Base-by-base conservation (phyloP, 352 stramenopile species). In the Phytophthora pisi region DNA sequence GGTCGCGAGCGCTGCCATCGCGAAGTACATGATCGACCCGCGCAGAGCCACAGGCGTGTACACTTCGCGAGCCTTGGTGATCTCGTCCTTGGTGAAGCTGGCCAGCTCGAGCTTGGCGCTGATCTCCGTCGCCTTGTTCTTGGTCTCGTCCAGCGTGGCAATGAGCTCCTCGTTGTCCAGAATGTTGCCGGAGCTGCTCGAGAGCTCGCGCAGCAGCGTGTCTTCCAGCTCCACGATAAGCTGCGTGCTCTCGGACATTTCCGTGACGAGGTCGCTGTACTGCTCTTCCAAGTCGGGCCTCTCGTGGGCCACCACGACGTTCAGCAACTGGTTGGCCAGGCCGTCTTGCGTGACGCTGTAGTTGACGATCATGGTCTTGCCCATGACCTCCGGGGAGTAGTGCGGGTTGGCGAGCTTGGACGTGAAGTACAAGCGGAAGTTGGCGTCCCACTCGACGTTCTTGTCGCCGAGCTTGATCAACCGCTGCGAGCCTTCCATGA, bases 321-420 rank as follows among this genome's bases (percentile, higher is more conserved):
- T 98, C 1, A 98, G 68, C 16, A 98, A 81, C 59, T 98, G 95
- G 69, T 98, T 97, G 0, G 92, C 89, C 3, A 98, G 70, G 0
- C 95, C 95, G 34, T 95, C 82, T 54, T 97, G 89, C 0, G 95
- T 98, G 6, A 98, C 95, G 57, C 87, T 95, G 77, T 98, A 98
- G 77, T 98, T 98, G 57, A 98, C 94, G 47, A 98, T 97, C 92
- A 98, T 98, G 0, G 93, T 98, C 60, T 98, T 98, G 26, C 93
- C 91, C 94, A 98, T 98, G 31, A 98, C 90, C 73, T 98, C 95
- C 5, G 95, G 95, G 0, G 89, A 97, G 70, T 98, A 98, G 67
- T 98, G 92, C 28, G 95, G 95, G 49, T 98, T 98, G 1, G 91
- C 91, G 16, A 98, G 79, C 66, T 98, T 98, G 4, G 92, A 98